Evolutionary conservation across 2,329 filamentous ascomycete genomes (phyloP), one percentile per base, ranked within the genome.

Genomic region (Phoma herbarum): DNA sequence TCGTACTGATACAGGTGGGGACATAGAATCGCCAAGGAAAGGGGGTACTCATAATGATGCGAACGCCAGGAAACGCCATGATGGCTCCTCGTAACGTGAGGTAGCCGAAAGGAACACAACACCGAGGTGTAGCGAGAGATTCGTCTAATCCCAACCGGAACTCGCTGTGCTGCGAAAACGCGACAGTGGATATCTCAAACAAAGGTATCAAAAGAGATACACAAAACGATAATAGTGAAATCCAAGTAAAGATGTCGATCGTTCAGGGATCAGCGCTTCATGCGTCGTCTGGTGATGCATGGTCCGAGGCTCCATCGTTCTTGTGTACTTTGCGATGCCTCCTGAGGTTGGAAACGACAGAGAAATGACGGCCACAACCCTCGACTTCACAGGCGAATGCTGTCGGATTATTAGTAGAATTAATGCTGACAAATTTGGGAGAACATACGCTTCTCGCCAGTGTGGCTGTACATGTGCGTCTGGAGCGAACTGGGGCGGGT

Each of bases 401-500:
- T 97, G 73, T 55, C 0, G 9, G 11, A 5, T 23, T 26, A 48
- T 73, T 64, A 72, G 51, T 43, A 4, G 14, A 12, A 28, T 23
- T 18, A 14, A 3, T 39, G n/a, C 4, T 35, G 8, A 10, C 3
- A n/a, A 39, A 6, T 39, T 4, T 39, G 8, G 8, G 3, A 18
- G 2, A 16, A 88, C 93, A 85, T 87, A 97, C 93, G 94, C 82
- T 98, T 98, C 79, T 98, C 94, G 75, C 94, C 94, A 55, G 94
- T 98, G 75, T 98, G 94, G 79, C 93, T 97, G 81, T 97, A 97
- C 91, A 97, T 97, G 76, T 98, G 94, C 29, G 94, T 98, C 76
- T 97, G 94, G 37, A 98, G 79, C 14, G 94, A 97, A 75, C 93
- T 97, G 1, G 94, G 94, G 53, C 94, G 87, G 2, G 94, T 97